Conservation (phyloP, 345 rosid species). For the Trapa incisa region DNA sequence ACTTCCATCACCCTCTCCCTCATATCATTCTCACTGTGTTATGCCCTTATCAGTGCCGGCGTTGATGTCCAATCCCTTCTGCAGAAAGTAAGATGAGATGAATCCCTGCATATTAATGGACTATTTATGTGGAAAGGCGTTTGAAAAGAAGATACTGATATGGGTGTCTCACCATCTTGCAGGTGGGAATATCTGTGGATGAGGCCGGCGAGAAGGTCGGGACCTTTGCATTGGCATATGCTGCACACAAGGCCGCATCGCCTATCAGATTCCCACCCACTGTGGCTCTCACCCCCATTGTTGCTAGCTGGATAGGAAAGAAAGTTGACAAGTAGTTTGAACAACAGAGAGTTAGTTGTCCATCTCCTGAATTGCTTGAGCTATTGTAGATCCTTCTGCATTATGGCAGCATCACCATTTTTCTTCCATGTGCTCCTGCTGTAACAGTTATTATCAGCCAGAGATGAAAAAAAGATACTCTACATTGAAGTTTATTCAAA, state of each 20-base stretch:
- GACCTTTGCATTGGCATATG: conserved; percentile 74
- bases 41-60: conserved; percentile 52
- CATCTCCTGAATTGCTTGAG: background rate
- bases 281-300: conserved; percentile 77
- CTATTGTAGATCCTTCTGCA: background rate
- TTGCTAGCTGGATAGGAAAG: conserved; percentile 84
- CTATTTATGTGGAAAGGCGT: background rate
- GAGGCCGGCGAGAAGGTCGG: conserved; percentile 79
- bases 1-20: conserved; percentile 83
- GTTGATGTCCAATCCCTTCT: conserved; percentile 70
- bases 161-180: background rate
- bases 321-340: conserved; percentile 26
- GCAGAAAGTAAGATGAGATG: conserved; percentile 29
- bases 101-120: background rate
- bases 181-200: conserved; percentile 67
- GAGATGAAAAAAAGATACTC: no score
- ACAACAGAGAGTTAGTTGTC: background rate
- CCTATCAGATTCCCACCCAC: conserved; percentile 92
- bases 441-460: no score
- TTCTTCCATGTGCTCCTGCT: background rate
- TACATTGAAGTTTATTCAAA: background rate
- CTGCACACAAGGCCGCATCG: conserved; percentile 95
- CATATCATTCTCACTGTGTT: conserved; percentile 70
- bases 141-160: background rate
- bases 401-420: background rate